Conservation (phyloP, 306 rosid species). For the Calophaca sinica region DNA sequence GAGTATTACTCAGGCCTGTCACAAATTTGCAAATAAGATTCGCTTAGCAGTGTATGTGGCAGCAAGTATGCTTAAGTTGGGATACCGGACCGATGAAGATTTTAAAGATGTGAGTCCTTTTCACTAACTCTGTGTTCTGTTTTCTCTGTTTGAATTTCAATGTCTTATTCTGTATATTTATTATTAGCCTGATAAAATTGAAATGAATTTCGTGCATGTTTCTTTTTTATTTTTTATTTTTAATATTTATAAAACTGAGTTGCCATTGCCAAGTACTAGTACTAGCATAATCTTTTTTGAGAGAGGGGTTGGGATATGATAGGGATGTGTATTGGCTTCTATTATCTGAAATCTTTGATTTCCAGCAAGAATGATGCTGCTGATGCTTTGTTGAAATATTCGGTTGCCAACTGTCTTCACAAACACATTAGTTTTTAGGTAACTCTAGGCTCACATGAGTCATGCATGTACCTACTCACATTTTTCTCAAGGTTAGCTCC, state of each 20-base stretch:
- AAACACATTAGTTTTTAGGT: conserved; percentile 30
- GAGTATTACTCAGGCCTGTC: conserved; percentile 77
- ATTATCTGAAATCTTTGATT: conserved; percentile 34
- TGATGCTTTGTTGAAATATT: conserved; percentile 43
- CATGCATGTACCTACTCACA: conserved; percentile 45
- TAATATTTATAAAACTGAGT: neutral
- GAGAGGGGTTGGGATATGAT: neutral
- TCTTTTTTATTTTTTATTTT: neutral
- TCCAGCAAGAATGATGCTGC: conserved; percentile 55
- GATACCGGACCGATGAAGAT: conserved; percentile 71
- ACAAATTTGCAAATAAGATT: conserved; percentile 74
- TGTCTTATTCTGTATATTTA: neutral
- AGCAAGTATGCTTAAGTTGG: conserved; percentile 88
- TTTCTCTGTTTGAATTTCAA: conserved; percentile 22
- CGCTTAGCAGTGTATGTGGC: conserved; percentile 75
- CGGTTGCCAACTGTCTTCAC: conserved; percentile 61
- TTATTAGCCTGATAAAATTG: neutral
- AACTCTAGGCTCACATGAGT: conserved; percentile 12
- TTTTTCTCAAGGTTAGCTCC: conserved; percentile 13
- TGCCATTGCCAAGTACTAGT: too few species aligned
- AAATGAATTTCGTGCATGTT: neutral
- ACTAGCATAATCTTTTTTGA: neutral
- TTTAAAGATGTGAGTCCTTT: conserved; percentile 58
- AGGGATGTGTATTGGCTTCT: conserved; percentile 39
- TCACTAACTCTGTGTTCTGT: conserved; percentile 22